These are phyloP conservation scores for Punctularia strigosozonata DNA, from an alignment of 768 basidiomycete genomes.

Conservation along the genomic window DNA sequence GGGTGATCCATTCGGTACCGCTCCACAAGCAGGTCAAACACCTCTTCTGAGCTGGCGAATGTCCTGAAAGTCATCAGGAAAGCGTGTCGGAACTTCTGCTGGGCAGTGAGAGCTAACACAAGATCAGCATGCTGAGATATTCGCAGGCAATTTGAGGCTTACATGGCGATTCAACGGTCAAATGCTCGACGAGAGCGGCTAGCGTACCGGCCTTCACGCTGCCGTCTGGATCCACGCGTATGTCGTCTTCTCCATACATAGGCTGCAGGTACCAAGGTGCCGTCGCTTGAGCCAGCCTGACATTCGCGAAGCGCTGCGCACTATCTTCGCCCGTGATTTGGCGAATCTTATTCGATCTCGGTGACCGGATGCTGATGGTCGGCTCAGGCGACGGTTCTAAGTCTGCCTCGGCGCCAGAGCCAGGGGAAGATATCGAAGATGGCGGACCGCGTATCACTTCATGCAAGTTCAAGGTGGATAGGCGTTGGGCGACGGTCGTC, in stretches of 20 bases:
- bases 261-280: constrained; percentile 53
- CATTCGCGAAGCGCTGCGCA: constrained; percentile 28
- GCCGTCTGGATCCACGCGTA: constrained; percentile 56
- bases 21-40: constrained; percentile 59
- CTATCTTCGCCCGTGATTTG: constrained; percentile 30
- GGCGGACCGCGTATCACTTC: too few species aligned
- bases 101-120: constrained; percentile 8
- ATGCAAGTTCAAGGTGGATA: too few species aligned
- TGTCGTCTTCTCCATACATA: constrained; percentile 37
- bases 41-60: constrained; percentile 54
- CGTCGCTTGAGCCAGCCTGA: constrained; percentile 21
- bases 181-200: constrained; percentile 56
- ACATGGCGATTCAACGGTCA: constrained; percentile 54
- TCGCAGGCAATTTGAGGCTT: constrained; percentile 20
- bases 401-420: too few species aligned
- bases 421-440: too few species aligned
- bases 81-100: constrained; percentile 34
- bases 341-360: constrained; percentile 23
- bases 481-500: too few species aligned
- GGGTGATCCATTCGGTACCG: constrained; percentile 46
- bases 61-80: constrained; percentile 81
- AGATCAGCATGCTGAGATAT: background rate
- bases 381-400: too few species aligned
- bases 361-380: too few species aligned
- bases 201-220: constrained; percentile 58